Evolutionary conservation across 257 asterid genomes (phyloP).

Genomic region (Ligustrum vulgare): DNA sequence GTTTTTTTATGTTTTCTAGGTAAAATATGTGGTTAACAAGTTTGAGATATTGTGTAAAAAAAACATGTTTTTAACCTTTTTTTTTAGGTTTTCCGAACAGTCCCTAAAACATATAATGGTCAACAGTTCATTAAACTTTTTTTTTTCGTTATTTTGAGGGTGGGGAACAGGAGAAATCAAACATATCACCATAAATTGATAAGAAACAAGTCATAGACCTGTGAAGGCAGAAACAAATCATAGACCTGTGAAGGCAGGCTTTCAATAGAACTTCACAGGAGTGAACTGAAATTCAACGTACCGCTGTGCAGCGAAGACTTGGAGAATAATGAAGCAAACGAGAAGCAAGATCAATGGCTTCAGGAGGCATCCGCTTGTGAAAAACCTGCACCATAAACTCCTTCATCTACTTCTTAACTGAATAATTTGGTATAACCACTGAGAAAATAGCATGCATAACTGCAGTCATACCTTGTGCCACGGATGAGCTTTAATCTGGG

Average conservation of each 20-base stretch:
- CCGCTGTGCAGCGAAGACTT: constrained; percentile 59
- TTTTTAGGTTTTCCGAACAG: too few species aligned
- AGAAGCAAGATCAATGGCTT: constrained; percentile 54
- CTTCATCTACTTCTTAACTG: constrained; percentile 11
- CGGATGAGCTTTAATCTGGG: constrained; percentile 56
- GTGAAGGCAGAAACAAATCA: background rate
- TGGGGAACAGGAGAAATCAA: background rate
- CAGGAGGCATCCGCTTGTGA: constrained; percentile 58
- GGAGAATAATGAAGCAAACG: constrained; percentile 57
- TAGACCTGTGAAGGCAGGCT: background rate
- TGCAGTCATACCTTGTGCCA: constrained; percentile 49
- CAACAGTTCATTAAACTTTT: background rate
- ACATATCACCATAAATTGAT: background rate
- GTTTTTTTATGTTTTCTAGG: too few species aligned
- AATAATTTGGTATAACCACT: background rate
- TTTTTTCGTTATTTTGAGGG: background rate
- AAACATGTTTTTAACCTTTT: too few species aligned
- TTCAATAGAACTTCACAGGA: background rate
- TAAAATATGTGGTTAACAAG: too few species aligned
- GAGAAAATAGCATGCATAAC: background rate
- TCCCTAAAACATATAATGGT: background rate
- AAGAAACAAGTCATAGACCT: background rate
- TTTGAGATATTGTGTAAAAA: too few species aligned
- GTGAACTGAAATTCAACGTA: constrained; percentile 19
- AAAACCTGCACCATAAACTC: constrained; percentile 37